These are phyloP conservation scores for Guyanaporus albipodus DNA, from an alignment of 768 basidiomycete genomes.

Conservation along the genomic window DNA sequence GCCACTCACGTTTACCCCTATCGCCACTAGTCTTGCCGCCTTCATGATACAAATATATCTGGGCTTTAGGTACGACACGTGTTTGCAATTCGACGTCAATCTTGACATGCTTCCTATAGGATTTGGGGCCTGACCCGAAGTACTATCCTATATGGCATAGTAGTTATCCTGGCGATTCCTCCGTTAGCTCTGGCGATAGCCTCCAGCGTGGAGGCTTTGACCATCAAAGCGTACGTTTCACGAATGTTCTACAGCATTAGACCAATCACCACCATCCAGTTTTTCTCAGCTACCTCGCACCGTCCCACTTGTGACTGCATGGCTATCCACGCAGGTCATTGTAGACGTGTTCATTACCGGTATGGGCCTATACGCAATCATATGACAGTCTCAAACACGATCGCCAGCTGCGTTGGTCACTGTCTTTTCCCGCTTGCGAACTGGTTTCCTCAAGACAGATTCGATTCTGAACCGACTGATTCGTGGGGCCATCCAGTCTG, in stretches of 20 bases:
- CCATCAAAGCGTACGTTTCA: conserved; percentile 37
- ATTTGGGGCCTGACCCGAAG: conserved; percentile 14
- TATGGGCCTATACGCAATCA: too few species aligned
- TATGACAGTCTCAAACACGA: too few species aligned
- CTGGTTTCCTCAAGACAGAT: neutral
- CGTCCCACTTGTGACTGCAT: conserved; percentile 41
- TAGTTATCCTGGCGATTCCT: conserved; percentile 36
- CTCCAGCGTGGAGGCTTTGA: conserved; percentile 41
- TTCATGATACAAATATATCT: conserved; percentile 49
- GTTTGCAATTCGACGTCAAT: neutral
- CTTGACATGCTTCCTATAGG: neutral
- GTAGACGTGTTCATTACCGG: conserved; percentile 44
- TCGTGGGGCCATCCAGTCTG: neutral
- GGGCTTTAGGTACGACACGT: conserved; percentile 35
- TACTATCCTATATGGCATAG: conserved; percentile 29
- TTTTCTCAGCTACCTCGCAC: conserved; percentile 38
- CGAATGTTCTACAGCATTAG: neutral
- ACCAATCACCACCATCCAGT: conserved; percentile 21
- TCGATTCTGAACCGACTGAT: neutral
- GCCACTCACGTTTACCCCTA: conserved; percentile 50
- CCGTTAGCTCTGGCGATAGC: conserved; percentile 43
- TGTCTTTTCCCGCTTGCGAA: neutral
- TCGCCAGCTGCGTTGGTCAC: neutral
- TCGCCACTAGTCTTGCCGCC: conserved; percentile 44
- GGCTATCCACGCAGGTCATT: conserved; percentile 44